Percentiles rank a stretch among this genome's conserved stretches.
These are phyloP conservation scores for Chlamydomonas reinhardtii DNA, from an alignment of 163 green algal genomes.

Conservation along the genomic window DNA sequence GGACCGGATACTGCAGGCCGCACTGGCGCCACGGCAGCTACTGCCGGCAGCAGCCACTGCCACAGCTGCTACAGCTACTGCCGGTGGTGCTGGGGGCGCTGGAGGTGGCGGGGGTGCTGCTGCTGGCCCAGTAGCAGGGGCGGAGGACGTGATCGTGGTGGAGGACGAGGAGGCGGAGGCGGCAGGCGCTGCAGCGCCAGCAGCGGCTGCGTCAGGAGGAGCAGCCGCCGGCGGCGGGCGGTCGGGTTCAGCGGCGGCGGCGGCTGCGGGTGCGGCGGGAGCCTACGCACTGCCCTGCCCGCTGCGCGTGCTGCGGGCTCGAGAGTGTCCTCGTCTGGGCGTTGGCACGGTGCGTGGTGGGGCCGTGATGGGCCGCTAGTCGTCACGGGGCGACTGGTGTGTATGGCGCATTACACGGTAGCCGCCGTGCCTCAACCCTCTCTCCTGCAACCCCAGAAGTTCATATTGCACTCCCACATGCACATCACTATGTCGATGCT, in stretches of 20 bases:
- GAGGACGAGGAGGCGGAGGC: too few species aligned
- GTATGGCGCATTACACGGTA: too few species aligned
- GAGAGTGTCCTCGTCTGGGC: neutral
- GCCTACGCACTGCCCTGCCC: slow-evolving; percentile 11
- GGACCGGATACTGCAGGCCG: neutral
- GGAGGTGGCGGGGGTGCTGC: neutral
- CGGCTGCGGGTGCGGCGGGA: neutral
- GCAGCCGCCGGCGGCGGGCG: neutral
- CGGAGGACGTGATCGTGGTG: neutral
- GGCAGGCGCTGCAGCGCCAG: too few species aligned
- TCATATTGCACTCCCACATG: too few species aligned
- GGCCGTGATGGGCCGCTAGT: too few species aligned
- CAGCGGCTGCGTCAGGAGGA: too few species aligned
- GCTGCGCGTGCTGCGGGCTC: slow-evolving; percentile 20
- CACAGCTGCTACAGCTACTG: too few species aligned
- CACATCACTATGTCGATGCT: too few species aligned
- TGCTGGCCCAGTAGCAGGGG: neutral
- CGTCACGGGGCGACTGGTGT: too few species aligned
- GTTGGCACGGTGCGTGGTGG: neutral
- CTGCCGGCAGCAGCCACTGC: neutral
- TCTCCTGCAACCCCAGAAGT: too few species aligned
- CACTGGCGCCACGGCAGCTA: slow-evolving; percentile 18
- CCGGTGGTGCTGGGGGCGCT: too few species aligned
- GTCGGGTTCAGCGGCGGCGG: neutral
- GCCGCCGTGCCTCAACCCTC: too few species aligned